These are phyloP conservation scores for Talaromyces sp. DNA, from an alignment of 2,329 filamentous ascomycete species.

Conservation along the genomic window DNA sequence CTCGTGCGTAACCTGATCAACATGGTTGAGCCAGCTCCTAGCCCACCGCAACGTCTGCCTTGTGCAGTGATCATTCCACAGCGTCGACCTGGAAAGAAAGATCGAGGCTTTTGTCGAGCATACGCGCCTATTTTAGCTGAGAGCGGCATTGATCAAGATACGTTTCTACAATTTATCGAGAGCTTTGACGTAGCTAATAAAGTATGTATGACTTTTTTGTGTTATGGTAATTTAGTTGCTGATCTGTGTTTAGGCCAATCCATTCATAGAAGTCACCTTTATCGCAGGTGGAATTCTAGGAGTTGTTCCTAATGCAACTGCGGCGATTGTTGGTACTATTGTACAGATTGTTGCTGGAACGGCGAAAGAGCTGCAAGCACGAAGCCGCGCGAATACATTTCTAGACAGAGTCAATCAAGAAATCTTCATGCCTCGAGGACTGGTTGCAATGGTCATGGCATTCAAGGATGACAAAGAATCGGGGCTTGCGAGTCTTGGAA, in stretches of 20 bases:
- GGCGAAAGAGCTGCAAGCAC: constrained; percentile 31
- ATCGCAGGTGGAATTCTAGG: constrained; percentile 5
- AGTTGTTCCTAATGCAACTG: neutral
- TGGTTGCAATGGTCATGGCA: constrained; percentile 33
- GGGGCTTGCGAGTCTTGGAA: neutral
- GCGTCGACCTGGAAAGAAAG: constrained; percentile 9
- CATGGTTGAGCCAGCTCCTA: constrained; percentile 9
- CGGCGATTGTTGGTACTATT: constrained; percentile 22
- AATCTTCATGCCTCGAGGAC: constrained; percentile 35
- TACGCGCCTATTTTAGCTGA: constrained; percentile 15
- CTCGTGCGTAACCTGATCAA: constrained; percentile 12
- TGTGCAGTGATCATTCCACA: constrained; percentile 19
- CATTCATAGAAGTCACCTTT: constrained; percentile 11
- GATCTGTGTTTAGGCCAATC: constrained; percentile 1
- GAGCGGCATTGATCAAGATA: constrained; percentile 11
- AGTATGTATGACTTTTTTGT: constrained; percentile 3
- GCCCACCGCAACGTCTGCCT: constrained; percentile 1
- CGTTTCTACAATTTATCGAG: constrained; percentile 11
- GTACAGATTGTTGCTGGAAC: constrained; percentile 29
- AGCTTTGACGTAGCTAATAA: constrained; percentile 12
- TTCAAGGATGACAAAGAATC: constrained; percentile 17
- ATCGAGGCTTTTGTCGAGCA: constrained; percentile 14
- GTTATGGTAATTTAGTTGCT: neutral
- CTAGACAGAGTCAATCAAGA: constrained; percentile 33
- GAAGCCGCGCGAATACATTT: constrained; percentile 29